Conservation (phyloP, 129 eudicot species). For the Dittrichia graveolens region DNA sequence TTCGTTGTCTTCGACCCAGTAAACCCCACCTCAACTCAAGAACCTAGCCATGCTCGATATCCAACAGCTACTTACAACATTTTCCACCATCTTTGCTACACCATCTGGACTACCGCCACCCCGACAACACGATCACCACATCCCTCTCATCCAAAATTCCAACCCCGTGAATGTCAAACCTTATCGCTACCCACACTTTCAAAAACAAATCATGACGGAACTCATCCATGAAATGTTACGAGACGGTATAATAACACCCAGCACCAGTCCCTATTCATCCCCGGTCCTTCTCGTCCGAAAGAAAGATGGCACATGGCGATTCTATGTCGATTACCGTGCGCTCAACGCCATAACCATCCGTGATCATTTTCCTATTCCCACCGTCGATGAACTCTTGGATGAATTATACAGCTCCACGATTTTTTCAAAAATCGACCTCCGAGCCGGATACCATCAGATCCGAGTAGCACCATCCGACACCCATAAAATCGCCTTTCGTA, state of each 20-base stretch:
- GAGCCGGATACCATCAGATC: neutral
- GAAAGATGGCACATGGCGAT: too few relatives aligned
- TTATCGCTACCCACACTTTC: neutral
- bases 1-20: too few relatives aligned
- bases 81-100: neutral
- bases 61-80: neutral
- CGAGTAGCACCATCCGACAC: neutral
- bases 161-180: too few relatives aligned
- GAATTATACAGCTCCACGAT: neutral
- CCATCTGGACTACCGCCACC: neutral
- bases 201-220: neutral
- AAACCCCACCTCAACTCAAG: too few relatives aligned
- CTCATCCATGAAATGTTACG: neutral
- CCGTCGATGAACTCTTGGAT: neutral
- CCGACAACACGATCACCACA: neutral
- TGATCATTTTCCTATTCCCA: neutral
- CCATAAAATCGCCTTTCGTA: neutral
- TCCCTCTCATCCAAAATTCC: neutral
- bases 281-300: too few relatives aligned
- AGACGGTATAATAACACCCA: neutral
- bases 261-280: neutral
- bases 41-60: neutral
- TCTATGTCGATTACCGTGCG: too few relatives aligned
- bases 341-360: neutral
- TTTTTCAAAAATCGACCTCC: too few relatives aligned